A percentile compares a stretch with the other conserved stretches of the same genome.
Conservation (phyloP, 306 rosid genomes). For the Vachellia collinsii region DNA sequence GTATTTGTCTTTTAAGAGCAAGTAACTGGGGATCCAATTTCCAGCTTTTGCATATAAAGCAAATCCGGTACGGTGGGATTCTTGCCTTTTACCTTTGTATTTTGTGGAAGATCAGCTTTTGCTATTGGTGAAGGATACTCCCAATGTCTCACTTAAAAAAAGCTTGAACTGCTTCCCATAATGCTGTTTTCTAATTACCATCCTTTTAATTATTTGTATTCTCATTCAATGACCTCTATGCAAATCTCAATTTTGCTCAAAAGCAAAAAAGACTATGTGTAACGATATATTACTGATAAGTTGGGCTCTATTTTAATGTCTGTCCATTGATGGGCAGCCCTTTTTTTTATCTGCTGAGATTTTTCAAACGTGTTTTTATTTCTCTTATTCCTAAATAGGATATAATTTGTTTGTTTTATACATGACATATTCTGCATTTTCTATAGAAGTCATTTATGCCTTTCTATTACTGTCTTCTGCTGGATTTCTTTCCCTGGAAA, state of each 20-base stretch:
- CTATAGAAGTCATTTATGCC: background rate
- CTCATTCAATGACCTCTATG: background rate
- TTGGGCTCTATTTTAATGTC: background rate
- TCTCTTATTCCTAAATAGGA: background rate
- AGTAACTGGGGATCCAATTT: background rate
- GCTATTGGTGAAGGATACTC: background rate
- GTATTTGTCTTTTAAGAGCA: background rate
- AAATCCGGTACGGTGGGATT: background rate
- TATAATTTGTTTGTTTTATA: background rate
- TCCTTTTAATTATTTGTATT: background rate
- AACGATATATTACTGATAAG: background rate
- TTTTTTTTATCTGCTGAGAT: background rate
- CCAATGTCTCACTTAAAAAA: background rate
- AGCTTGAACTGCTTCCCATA: background rate
- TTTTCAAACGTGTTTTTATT: constrained; percentile 5
- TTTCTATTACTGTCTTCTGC: constrained; percentile 3
- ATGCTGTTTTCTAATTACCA: background rate
- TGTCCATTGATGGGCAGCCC: background rate
- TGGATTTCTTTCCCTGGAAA: background rate
- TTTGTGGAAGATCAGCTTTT: background rate
- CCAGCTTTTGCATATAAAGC: background rate
- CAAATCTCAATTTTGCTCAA: background rate
- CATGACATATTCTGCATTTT: constrained; percentile 16
- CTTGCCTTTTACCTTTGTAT: background rate
- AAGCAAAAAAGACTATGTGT: background rate